Base-by-base conservation (phyloP, 768 basidiomycete genomes). In the Lactarius sanguifluus region DNA sequence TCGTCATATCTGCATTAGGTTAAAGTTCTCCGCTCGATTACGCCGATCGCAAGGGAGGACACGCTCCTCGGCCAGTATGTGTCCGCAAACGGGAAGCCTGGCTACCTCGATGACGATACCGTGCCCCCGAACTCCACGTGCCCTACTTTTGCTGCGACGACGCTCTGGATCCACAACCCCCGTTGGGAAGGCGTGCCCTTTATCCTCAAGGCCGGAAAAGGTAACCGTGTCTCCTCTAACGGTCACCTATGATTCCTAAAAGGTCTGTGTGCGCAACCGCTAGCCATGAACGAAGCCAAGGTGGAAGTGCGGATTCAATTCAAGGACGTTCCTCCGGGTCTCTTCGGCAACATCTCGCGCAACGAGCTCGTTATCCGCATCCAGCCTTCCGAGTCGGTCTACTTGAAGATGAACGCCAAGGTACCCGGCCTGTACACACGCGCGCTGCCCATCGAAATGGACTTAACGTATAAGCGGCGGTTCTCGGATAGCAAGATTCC, bases 121-220 rank as follows among this genome's bases (percentile, higher is more conserved):
- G 96, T 98, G 30, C 96, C 96, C 43, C 94, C 85, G 75, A 86
- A 86, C 74, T 98, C 96, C 28, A 84, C 86, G 52, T 97, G 95
- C 79, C 96, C 97, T 8, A 99, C 96, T 5, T 99, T 88, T 73
- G 96, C 96, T 57, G 94, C 94, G 8, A 87, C 88, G 59, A 91
- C 90, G 15, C 82, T 98, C 28, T 91, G 87, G 86, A 93, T 99
- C 76, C 84, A 97, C 79, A 97, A 94, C 76, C 94, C 93, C 1
- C 82, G 97, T 67, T 99, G 96, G 96, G 96, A 98, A 76, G 96
- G 96, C 65, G 96, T 99, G 6, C 97, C 96, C 0, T 99, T 98
- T 81, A 94, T 98, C 73, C 82, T 99, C 71, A 98, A 96, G 80
- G 97, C 96, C 28, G 96, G 96, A 61, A 99, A 99, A 85, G 96